Base-by-base conservation (phyloP, 2,329 filamentous ascomycete genomes). In the Diaporthe ilicicola region DNA sequence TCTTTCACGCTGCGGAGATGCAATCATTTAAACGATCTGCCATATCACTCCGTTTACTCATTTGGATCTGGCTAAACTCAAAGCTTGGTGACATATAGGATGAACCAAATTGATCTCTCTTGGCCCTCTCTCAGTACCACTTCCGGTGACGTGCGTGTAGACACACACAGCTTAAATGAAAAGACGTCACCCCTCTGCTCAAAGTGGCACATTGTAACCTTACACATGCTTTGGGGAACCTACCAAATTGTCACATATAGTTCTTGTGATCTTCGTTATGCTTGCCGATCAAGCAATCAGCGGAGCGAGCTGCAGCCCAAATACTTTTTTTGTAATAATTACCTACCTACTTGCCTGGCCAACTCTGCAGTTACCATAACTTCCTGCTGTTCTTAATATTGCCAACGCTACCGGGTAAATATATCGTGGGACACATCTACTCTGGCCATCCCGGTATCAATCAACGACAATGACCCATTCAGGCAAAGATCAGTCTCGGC, bases 1-100 rank as follows among this genome's bases (percentile, higher is more conserved):
- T 62, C 59, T 62, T 62, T 62, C 59, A 34, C 7, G 42, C 24
- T 62, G 59, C 59, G 46, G 42, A 62, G 42, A 62, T 17, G 42
- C 10, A 22, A 34, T 32, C 27, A 3, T 17, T 17, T 27, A 17
- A 8, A 62, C 29, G 27, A 62, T 62, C 10, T 34, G 48, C 13
- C 37, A 22, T 48, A 19, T 32, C 19, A 19, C 10, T 46, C 7
- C 6, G 17, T 22, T 48, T 22, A 34, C 17, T 48, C 10, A 24
- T 48, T 62, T 48, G 13, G 19, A 46, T 27, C 29, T 64, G 59
- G 59, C 29, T 64, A 64, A 64, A 64, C 27, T 22, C 56, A 22
- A n/a, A 15, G 24, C 27, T 17, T 34, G 12, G 27, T 62, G 22
- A 10, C 29, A 64, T 27, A 64, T 50, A 24, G 29, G 13, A 64